Evolutionary conservation across 2,329 filamentous ascomycete genomes (phyloP).

Genomic region (Ascochyta clinopodiicola): DNA sequence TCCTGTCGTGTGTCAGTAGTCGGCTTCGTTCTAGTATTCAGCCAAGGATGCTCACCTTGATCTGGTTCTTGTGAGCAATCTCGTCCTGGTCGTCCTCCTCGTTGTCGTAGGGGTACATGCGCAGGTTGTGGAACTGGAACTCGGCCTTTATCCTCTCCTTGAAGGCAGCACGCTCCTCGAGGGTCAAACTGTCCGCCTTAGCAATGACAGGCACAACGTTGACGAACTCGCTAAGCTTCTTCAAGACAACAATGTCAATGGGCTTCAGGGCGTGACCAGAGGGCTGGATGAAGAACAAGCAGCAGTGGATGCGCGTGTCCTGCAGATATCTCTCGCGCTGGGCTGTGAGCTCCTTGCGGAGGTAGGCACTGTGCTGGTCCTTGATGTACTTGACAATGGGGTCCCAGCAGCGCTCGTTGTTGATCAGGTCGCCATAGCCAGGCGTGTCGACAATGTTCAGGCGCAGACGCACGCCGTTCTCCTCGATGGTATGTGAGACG

Average conservation of each 20-base stretch:
- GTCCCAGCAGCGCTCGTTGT: constrained; percentile 99
- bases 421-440: constrained; percentile 97
- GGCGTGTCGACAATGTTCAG: constrained; percentile 99
- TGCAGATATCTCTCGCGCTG: constrained; percentile 99
- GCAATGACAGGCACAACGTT: constrained; percentile 99
- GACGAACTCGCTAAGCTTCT: constrained; percentile 99
- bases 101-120: constrained; percentile 99
- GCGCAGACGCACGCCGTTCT: constrained; percentile 96
- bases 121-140: constrained; percentile 98
- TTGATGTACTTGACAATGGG: constrained; percentile 99
- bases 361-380: constrained; percentile 98
- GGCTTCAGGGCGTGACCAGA: constrained; percentile 98
- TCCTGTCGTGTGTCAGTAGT: constrained; percentile 63
- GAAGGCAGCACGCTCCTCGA: constrained; percentile 94
- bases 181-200: constrained; percentile 94
- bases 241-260: constrained; percentile 98
- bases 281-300: constrained; percentile 99
- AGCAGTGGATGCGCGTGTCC: constrained; percentile 99
- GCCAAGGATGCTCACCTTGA: constrained; percentile 75
- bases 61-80: constrained; percentile 88
- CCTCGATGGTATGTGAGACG: constrained; percentile 98
- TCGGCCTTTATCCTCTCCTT: constrained; percentile 99
- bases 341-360: constrained; percentile 98
- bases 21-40: background rate
- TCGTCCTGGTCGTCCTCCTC: constrained; percentile 99